Evolutionary conservation across 2,329 filamentous ascomycete species (phyloP).

Genomic region (Diaporthe velutina): DNA sequence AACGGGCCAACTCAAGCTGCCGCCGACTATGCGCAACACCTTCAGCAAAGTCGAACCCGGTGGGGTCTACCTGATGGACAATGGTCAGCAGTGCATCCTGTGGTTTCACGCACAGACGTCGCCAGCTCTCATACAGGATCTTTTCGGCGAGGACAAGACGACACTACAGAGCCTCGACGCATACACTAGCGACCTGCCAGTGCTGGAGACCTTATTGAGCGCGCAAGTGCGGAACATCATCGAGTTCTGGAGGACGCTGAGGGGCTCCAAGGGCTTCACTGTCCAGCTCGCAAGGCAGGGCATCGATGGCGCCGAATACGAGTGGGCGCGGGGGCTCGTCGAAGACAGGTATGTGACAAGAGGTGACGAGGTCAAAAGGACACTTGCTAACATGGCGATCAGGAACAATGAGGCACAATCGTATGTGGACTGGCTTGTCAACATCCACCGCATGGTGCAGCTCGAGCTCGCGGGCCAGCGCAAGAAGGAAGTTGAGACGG

Average conservation of each 20-base stretch:
- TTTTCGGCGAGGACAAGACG: slow-evolving; percentile 84
- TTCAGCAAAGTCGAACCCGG: slow-evolving; percentile 92
- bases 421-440: slow-evolving; percentile 98
- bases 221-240: slow-evolving; percentile 95
- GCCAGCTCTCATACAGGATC: slow-evolving; percentile 88
- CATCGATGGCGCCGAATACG: slow-evolving; percentile 94
- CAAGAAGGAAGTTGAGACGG: slow-evolving; percentile 73
- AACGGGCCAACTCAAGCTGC: slow-evolving; percentile 88
- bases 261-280: slow-evolving; percentile 88
- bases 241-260: slow-evolving; percentile 83
- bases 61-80: slow-evolving; percentile 94
- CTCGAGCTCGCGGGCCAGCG: slow-evolving; percentile 83
- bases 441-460: slow-evolving; percentile 93
- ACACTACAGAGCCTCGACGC: slow-evolving; percentile 83
- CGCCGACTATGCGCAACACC: slow-evolving; percentile 82
- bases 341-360: slow-evolving; percentile 75
- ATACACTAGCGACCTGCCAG: slow-evolving; percentile 82
- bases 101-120: slow-evolving; percentile 96
- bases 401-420: slow-evolving; percentile 94
- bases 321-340: slow-evolving; percentile 90
- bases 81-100: slow-evolving; percentile 90
- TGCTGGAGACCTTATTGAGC: slow-evolving; percentile 92
- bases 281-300: slow-evolving; percentile 94
- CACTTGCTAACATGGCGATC: not conserved
- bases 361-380: not conserved